Evolutionary conservation across 768 basidiomycete species (phyloP).

Genomic region (Boletus rubropictus): DNA sequence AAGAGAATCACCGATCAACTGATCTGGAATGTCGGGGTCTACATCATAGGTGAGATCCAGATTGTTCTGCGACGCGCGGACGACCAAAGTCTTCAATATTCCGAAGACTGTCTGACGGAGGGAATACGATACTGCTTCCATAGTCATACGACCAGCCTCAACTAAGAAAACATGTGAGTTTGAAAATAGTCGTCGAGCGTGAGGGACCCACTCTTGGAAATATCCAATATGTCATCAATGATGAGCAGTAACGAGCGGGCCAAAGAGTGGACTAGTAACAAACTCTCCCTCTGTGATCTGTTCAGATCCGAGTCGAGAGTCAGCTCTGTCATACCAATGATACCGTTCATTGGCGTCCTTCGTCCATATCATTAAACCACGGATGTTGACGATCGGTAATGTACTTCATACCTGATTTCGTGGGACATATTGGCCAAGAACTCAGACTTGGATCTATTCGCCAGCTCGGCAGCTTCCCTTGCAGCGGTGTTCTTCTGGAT

Average conservation of each 20-base stretch:
- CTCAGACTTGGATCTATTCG: constrained; percentile 96
- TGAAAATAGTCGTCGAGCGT: not conserved
- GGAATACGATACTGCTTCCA: constrained; percentile 98
- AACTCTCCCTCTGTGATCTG: constrained; percentile 88
- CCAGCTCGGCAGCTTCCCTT: constrained; percentile 92
- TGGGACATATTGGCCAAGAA: constrained; percentile 99
- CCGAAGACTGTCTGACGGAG: constrained; percentile 96
- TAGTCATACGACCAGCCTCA: constrained; percentile 98
- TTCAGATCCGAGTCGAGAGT: constrained; percentile 96
- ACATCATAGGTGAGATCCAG: constrained; percentile 95
- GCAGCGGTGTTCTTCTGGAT: constrained; percentile 99
- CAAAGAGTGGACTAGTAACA: constrained; percentile 91
- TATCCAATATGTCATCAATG: constrained; percentile 99
- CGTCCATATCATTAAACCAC: constrained; percentile 6
- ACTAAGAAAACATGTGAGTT: constrained; percentile 43
- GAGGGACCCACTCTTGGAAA: constrained; percentile 87
- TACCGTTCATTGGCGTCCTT: constrained; percentile 99
- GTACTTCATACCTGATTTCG: constrained; percentile 76
- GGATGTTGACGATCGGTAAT: not conserved
- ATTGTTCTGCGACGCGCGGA: constrained; percentile 94
- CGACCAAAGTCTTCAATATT: constrained; percentile 95
- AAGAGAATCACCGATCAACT: constrained; percentile 93
- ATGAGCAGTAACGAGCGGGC: constrained; percentile 90
- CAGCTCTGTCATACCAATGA: constrained; percentile 99
- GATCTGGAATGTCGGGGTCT: constrained; percentile 92